phyloP scores from a whole-genome alignment of 2,329 filamentous ascomycete species.

The Pestalotiopsis fici region DNA sequence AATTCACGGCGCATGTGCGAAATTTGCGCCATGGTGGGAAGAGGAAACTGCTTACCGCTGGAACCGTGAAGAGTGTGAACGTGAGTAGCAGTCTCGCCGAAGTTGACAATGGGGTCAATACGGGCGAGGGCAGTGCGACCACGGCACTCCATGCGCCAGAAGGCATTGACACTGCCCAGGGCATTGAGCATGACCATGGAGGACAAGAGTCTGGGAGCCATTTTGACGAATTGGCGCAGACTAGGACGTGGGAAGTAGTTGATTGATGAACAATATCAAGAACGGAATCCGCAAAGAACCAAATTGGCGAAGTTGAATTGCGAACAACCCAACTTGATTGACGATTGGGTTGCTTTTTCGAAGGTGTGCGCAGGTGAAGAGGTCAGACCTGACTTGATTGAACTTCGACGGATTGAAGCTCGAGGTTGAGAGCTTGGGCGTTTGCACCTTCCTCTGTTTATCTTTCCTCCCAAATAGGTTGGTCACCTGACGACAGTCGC shows the following conservation, averaged over 20 bases:
- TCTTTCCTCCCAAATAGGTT: not conserved
- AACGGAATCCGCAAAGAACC: not conserved
- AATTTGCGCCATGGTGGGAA: slow-evolving; percentile 10
- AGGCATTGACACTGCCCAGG: slow-evolving; percentile 54
- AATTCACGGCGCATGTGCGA: not conserved
- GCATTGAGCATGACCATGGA: not conserved
- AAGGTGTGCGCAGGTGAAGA: not conserved
- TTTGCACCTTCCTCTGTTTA: not conserved
- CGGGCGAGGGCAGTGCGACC: slow-evolving; percentile 69
- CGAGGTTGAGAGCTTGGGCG: not conserved
- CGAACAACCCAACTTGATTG: not conserved
- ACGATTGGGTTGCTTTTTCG: not conserved
- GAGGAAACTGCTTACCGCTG: slow-evolving; percentile 59
- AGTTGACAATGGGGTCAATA: slow-evolving; percentile 75
- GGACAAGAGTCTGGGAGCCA: not conserved
- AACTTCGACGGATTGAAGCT: not conserved
- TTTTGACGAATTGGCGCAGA: not conserved
- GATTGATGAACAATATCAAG: not conserved
- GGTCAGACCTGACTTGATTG: too few species aligned
- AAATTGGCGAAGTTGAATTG: not conserved
- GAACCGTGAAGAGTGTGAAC: slow-evolving; percentile 77
- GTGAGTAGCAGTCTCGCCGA: slow-evolving; percentile 62
- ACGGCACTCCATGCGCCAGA: slow-evolving; percentile 89
- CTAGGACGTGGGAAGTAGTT: not conserved
- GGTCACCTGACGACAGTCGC: not conserved